Evolutionary conservation across 2,329 filamentous ascomycete genomes (phyloP), one percentile per base, ranked within the genome.

Genomic region (Botrytis paeoniae): DNA sequence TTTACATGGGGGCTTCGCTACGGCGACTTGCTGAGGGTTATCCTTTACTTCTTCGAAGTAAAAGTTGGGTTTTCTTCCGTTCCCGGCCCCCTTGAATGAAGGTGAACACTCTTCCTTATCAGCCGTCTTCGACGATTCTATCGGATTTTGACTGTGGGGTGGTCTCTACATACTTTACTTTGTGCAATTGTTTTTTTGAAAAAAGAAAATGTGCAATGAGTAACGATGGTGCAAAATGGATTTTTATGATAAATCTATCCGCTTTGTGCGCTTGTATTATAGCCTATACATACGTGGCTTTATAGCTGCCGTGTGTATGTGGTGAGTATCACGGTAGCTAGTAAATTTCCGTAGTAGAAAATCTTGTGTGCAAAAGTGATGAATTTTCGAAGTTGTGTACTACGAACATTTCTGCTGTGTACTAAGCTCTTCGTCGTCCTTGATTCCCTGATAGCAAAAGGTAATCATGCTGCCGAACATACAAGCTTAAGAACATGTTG

Each of bases 141-240:
- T 75, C 80, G 82, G 82, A 80, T 74, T 79, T 82, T 80, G 80
- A 82, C 82, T 84, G 83, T 84, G 83, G 83, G 82, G 82, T 81
- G 79, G 80, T 81, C 80, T 78, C 81, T 82, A 83, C 81, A 83
- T 74, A 73, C 45, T 66, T 66, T 70, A 51, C n/a, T n/a, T 5
- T 18, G 16, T 14, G n/a, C 32, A 10, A 22, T 25, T 8, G 2
- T 18, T 43, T 64, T 20, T 32, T 9, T 43, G 22, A 39, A 22
- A n/a, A 14, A 7, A n/a, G 39, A 20, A 43, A n/a, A 12, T 0
- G 39, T 4, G n/a, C 39, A 29, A 7, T 32, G 61, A n/a, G 39
- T 45, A 9, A 63, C 14, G 25, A 41, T 63, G 4, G 22, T 32
- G n/a, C 14, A 32, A 43, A 22, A 22, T 25, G 16, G 10, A 32